Evolutionary conservation across 2,329 filamentous ascomycete genomes (phyloP).

Genomic region (Fusarium veterinarium): DNA sequence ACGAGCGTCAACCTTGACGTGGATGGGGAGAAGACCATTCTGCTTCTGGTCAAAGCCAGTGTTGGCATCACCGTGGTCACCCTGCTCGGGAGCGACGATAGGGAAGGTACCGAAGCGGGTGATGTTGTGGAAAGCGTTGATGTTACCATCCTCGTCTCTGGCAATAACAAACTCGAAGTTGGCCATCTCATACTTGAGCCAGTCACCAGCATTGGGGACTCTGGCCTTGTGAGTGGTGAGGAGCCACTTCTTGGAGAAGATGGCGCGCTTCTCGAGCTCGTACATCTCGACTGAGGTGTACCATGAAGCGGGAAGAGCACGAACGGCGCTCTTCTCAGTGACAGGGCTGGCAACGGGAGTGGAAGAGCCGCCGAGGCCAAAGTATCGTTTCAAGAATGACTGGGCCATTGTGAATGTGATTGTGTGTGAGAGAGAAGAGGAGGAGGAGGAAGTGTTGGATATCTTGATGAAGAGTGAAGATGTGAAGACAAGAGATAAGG

Average conservation of each 20-base stretch:
- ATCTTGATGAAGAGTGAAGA: constrained; percentile 8
- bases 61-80: constrained; percentile 60
- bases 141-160: constrained; percentile 60
- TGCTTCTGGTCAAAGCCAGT: constrained; percentile 68
- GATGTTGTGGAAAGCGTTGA: constrained; percentile 72
- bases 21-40: constrained; percentile 67
- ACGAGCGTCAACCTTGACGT: constrained; percentile 63
- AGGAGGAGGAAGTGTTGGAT: neutral
- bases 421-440: constrained; percentile 4
- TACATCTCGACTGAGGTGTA: constrained; percentile 65
- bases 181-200: constrained; percentile 65
- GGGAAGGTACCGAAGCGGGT: constrained; percentile 72
- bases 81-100: constrained; percentile 56
- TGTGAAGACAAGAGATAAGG: neutral
- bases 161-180: constrained; percentile 67
- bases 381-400: constrained; percentile 51
- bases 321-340: constrained; percentile 38
- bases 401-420: constrained; percentile 39
- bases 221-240: constrained; percentile 65
- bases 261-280: constrained; percentile 66
- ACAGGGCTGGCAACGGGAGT: constrained; percentile 16
- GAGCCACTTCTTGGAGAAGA: constrained; percentile 68
- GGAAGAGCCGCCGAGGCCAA: constrained; percentile 50
- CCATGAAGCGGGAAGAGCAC: constrained; percentile 62
- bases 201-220: constrained; percentile 65